Evolutionary conservation across 495 filamentous ascomycete species (phyloP).

Genomic region (Tricharina praecox): DNA sequence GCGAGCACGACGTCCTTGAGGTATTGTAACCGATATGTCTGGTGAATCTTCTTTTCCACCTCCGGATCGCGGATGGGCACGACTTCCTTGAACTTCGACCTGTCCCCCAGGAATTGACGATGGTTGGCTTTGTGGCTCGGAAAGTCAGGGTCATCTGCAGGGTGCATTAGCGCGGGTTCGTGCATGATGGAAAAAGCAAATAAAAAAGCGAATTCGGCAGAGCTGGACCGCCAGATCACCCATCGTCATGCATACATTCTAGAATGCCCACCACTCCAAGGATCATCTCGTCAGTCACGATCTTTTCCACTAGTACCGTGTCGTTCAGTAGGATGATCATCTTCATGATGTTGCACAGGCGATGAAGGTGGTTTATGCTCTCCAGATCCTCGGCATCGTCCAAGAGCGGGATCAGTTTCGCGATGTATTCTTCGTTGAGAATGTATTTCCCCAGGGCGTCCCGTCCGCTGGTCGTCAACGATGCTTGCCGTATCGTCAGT

Average conservation of each 20-base stretch:
- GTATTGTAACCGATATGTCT: constrained; percentile 89
- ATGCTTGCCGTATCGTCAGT: constrained; percentile 57
- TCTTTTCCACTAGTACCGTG: constrained; percentile 77
- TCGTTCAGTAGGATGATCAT: constrained; percentile 86
- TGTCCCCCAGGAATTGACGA: constrained; percentile 74
- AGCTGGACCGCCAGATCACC: not conserved
- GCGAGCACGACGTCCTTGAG: constrained; percentile 97
- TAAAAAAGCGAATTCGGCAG: constrained; percentile 6
- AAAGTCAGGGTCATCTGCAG: constrained; percentile 81
- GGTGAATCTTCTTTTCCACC: constrained; percentile 81
- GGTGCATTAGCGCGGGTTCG: constrained; percentile 9
- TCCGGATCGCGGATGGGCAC: constrained; percentile 68
- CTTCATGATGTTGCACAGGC: constrained; percentile 96
- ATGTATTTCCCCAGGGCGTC: constrained; percentile 83
- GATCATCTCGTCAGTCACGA: constrained; percentile 76
- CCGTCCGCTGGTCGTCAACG: constrained; percentile 54
- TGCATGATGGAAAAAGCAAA: too few relatives aligned
- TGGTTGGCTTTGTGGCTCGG: constrained; percentile 98
- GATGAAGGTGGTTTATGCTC: constrained; percentile 66
- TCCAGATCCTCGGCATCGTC: constrained; percentile 79
- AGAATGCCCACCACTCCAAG: constrained; percentile 88
- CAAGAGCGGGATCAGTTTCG: constrained; percentile 71
- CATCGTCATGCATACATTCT: constrained; percentile 59
- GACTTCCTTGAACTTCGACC: constrained; percentile 87
- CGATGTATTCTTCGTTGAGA: constrained; percentile 67